Conservation (phyloP, 75 land plant genomes). For the Larix kaempferi region DNA sequence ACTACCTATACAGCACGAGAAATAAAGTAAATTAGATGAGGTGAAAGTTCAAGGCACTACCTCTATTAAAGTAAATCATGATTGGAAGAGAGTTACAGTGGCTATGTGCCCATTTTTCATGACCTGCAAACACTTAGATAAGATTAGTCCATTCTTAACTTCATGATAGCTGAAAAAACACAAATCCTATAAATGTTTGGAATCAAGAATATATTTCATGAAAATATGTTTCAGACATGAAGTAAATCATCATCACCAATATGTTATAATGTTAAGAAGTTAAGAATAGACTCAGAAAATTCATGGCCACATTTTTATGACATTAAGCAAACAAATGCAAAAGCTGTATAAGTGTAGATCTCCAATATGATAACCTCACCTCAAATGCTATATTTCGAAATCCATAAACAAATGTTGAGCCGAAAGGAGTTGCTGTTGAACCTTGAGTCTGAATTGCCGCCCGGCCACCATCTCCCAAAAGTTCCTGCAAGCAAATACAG, state of each 20-base stretch:
- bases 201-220: background rate
- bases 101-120: slow-evolving; percentile 96
- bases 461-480: slow-evolving; percentile 88
- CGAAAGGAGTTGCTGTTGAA: slow-evolving; percentile 88
- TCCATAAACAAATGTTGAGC: slow-evolving; percentile 94
- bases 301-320: background rate
- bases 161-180: background rate
- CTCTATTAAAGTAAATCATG: slow-evolving; percentile 17
- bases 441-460: slow-evolving; percentile 98
- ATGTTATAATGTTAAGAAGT: background rate
- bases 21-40: too few species aligned
- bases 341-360: background rate
- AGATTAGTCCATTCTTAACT: background rate
- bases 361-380: slow-evolving; percentile 27
- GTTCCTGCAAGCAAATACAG: slow-evolving; percentile 38
- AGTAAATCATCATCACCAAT: background rate
- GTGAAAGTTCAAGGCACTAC: background rate
- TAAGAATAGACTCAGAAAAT: background rate
- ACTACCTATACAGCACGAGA: background rate
- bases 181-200: background rate
- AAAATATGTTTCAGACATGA: background rate
- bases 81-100: slow-evolving; percentile 87
- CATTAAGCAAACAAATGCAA: background rate
- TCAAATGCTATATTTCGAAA: slow-evolving; percentile 92
- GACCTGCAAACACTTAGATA: slow-evolving; percentile 40